These are phyloP conservation scores for Cladosporium sp. DNA, from an alignment of 2,329 filamentous ascomycete genomes.

Conservation along the genomic window DNA sequence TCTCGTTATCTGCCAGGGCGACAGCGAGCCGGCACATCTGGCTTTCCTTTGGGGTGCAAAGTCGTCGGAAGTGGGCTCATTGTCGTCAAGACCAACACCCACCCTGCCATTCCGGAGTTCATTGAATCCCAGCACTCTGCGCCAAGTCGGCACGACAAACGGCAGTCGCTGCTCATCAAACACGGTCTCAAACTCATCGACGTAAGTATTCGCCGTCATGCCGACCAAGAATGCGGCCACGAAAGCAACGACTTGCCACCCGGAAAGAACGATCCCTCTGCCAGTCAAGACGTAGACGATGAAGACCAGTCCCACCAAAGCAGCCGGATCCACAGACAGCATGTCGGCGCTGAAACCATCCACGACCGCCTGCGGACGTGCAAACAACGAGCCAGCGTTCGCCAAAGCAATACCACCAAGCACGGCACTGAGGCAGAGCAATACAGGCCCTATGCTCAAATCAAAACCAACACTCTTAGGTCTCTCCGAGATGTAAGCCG, in stretches of 20 bases:
- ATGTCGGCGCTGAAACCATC: neutral
- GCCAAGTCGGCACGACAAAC: constrained; percentile 5
- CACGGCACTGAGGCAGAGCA: neutral
- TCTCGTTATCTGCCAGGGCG: constrained; percentile 2
- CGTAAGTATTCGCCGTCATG: neutral
- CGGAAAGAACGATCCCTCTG: neutral
- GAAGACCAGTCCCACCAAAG: constrained; percentile 3
- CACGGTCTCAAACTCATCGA: neutral
- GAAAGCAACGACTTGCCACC: constrained; percentile 6
- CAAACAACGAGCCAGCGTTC: constrained; percentile 1
- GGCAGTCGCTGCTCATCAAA: neutral
- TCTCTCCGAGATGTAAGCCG: constrained; percentile 1
- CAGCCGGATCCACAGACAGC: constrained; percentile 2
- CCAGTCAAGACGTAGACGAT: neutral
- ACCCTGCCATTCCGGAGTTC: neutral
- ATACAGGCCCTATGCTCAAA: neutral
- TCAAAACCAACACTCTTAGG: constrained; percentile 1
- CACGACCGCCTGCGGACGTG: neutral
- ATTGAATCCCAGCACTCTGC: constrained; percentile 2
- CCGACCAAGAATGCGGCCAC: constrained; percentile 5
- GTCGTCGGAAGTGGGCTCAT: neutral
- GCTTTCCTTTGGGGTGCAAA: neutral
- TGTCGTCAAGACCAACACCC: constrained; percentile 1
- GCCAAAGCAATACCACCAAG: constrained; percentile 7
- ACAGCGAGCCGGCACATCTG: neutral